Evolutionary conservation across 192 early-diverging fungal genomes (phyloP).

Genomic region (Coemansia sp.): DNA sequence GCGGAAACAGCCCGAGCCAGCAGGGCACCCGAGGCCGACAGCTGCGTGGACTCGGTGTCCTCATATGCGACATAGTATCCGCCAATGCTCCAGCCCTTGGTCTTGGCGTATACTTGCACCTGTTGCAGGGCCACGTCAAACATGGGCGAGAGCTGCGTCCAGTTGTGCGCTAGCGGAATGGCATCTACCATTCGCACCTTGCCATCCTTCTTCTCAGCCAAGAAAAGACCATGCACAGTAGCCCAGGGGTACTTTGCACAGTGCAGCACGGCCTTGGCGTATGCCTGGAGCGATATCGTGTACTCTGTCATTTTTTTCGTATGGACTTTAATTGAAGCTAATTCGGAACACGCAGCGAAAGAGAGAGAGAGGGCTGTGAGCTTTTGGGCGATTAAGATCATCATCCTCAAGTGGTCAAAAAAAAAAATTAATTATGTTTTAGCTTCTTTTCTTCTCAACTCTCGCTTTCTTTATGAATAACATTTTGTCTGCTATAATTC

Average conservation of each 20-base stretch:
- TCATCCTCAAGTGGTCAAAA: neutral
- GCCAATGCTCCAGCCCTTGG: slow-evolving; percentile 27
- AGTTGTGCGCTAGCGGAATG: slow-evolving; percentile 82
- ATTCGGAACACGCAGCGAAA: neutral
- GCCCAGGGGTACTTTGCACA: slow-evolving; percentile 77
- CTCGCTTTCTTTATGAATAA: neutral
- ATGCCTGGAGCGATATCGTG: slow-evolving; percentile 59
- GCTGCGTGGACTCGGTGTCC: slow-evolving; percentile 28
- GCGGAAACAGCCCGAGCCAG: slow-evolving; percentile 33
- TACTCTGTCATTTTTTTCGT: slow-evolving; percentile 32
- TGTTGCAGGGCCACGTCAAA: slow-evolving; percentile 83
- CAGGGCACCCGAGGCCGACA: slow-evolving; percentile 37
- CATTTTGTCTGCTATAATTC: neutral
- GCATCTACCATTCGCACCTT: slow-evolving; percentile 60
- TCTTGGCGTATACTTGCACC: slow-evolving; percentile 51
- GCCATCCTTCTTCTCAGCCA: slow-evolving; percentile 49
- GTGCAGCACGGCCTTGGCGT: slow-evolving; percentile 76
- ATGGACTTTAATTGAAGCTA: neutral
- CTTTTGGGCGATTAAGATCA: neutral
- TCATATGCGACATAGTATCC: slow-evolving; percentile 53
- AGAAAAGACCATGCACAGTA: slow-evolving; percentile 77
- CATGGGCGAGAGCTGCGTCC: slow-evolving; percentile 77
- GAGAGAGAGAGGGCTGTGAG: neutral
- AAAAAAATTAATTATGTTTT: neutral
- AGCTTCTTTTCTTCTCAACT: neutral